Evolutionary conservation across 148 eudicot genomes (phyloP).

Genomic region (Polygonum maritimum): DNA sequence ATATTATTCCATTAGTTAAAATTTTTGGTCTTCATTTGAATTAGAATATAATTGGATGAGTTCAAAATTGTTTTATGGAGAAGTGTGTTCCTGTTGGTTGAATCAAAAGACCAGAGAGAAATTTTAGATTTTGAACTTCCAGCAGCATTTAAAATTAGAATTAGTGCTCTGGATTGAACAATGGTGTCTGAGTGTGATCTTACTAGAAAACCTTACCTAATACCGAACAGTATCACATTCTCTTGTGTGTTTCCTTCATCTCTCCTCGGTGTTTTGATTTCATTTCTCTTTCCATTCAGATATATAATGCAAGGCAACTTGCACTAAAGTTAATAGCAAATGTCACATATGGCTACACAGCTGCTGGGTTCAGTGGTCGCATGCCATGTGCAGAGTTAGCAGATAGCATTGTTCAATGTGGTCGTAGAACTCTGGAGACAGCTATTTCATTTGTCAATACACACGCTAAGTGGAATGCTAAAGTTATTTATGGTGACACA

Average conservation of each 20-base stretch:
- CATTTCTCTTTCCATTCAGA: conserved; percentile 24
- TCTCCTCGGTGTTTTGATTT: not conserved
- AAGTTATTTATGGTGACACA: conserved; percentile 91
- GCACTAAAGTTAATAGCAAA: conserved; percentile 91
- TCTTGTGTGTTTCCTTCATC: not conserved
- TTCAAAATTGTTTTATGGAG: not conserved
- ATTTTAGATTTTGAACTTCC: not conserved
- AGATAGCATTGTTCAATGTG: conserved; percentile 98
- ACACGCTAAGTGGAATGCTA: conserved; percentile 75
- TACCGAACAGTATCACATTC: not conserved
- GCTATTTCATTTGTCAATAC: conserved; percentile 72
- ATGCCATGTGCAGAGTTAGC: conserved; percentile 99
- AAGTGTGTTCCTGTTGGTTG: not conserved
- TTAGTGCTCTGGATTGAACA: not conserved
- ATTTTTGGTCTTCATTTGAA: not conserved
- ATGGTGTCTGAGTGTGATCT: not conserved
- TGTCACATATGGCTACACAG: conserved; percentile 95
- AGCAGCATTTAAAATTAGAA: not conserved
- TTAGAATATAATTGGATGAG: not conserved
- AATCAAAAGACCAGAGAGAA: not conserved
- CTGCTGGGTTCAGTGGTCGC: conserved; percentile 98
- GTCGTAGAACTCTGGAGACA: conserved; percentile 85
- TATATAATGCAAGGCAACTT: conserved; percentile 90
- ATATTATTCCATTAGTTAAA: not conserved
- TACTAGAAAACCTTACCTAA: not conserved